These are phyloP conservation scores for Colletotrichum zoysiae DNA, from an alignment of 2,329 filamentous ascomycete species.

Conservation along the genomic window DNA sequence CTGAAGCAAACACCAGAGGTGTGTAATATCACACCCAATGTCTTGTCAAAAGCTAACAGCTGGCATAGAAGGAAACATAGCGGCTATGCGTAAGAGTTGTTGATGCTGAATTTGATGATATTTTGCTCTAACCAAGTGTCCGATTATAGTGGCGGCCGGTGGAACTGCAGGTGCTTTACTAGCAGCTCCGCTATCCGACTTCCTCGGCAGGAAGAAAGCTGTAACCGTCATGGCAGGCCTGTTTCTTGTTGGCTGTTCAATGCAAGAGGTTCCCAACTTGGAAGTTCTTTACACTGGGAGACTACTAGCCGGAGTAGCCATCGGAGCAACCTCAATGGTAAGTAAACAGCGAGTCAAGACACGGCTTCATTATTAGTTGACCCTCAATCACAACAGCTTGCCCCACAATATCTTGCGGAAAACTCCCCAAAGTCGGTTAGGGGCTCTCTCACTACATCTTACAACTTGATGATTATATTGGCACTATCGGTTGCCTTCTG, in stretches of 20 bases:
- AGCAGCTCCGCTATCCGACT: slow-evolving; percentile 53
- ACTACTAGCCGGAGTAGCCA: slow-evolving; percentile 52
- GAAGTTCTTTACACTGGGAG: slow-evolving; percentile 53
- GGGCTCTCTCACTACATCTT: slow-evolving; percentile 55
- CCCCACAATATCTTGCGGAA: slow-evolving; percentile 56
- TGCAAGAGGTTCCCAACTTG: slow-evolving; percentile 54
- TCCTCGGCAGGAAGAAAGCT: slow-evolving; percentile 52
- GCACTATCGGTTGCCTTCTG: slow-evolving; percentile 52
- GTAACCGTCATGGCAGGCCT: slow-evolving; percentile 50
- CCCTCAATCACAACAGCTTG: slow-evolving; percentile 43
- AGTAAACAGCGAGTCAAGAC: not conserved
- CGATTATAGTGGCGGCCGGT: slow-evolving; percentile 50
- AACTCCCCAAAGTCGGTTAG: slow-evolving; percentile 56
- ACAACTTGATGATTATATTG: slow-evolving; percentile 55
- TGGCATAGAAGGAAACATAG: slow-evolving; percentile 47
- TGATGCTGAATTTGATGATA: not conserved
- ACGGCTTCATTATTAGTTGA: not conserved
- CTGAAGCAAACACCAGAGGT: slow-evolving; percentile 47
- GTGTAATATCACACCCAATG: not conserved
- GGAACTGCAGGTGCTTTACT: slow-evolving; percentile 53
- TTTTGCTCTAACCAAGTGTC: slow-evolving; percentile 38
- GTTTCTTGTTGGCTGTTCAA: slow-evolving; percentile 50
- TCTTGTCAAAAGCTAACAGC: no score
- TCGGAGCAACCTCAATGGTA: slow-evolving; percentile 52
- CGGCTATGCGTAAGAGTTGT: slow-evolving; percentile 48